These are phyloP conservation scores for Aspergillus sp. DNA, from an alignment of 2,329 filamentous ascomycete genomes.

Conservation along the genomic window DNA sequence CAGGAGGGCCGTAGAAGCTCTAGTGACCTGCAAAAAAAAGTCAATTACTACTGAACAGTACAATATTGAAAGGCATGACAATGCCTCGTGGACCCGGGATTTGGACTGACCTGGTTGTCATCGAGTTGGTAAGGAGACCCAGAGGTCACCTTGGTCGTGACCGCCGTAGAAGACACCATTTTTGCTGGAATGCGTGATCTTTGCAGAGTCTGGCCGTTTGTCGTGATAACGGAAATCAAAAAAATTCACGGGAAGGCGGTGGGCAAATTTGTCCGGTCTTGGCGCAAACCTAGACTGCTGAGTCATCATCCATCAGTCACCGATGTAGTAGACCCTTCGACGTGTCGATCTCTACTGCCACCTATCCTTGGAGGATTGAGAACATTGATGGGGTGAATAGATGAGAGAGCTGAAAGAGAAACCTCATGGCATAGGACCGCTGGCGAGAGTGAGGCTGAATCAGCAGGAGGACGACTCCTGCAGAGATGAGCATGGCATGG, in stretches of 20 bases:
- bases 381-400: too few species aligned
- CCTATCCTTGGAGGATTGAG: too few species aligned
- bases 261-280: constrained; percentile 7
- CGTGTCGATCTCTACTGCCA: too few species aligned
- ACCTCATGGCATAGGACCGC: too few species aligned
- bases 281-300: too few species aligned
- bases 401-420: too few species aligned
- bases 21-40: constrained; percentile 48
- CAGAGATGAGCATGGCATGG: too few species aligned
- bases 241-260: constrained; percentile 41
- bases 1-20: constrained; percentile 60
- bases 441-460: too few species aligned
- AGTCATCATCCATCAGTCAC: too few species aligned
- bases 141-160: constrained; percentile 41
- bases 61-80: constrained; percentile 13
- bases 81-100: neutral
- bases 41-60: neutral
- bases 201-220: constrained; percentile 24
- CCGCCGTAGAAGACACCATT: constrained; percentile 42
- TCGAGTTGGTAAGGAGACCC: constrained; percentile 50
- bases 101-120: constrained; percentile 42
- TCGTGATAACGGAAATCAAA: constrained; percentile 22
- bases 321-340: too few species aligned
- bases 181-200: constrained; percentile 20
- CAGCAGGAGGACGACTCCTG: too few species aligned